Evolutionary conservation across 1,139 yeast species (phyloP).

Genomic region (Candida sanyaensis): DNA sequence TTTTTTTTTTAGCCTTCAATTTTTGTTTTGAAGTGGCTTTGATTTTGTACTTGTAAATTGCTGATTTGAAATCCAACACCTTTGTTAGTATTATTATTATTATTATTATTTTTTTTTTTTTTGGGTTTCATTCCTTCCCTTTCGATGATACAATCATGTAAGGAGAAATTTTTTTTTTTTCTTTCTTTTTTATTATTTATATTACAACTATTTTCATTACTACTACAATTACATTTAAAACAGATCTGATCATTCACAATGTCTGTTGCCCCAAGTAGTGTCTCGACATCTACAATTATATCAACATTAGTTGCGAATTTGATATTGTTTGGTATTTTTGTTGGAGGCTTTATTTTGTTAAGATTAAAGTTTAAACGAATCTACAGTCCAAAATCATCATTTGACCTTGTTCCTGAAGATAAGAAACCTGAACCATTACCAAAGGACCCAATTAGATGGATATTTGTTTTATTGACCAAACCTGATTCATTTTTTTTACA

Average conservation of each 20-base stretch:
- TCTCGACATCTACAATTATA: constrained; percentile 67
- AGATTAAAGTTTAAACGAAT: constrained; percentile 61
- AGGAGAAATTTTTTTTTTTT: neutral
- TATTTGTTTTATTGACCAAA: constrained; percentile 53
- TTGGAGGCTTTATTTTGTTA: constrained; percentile 53
- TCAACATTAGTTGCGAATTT: constrained; percentile 60
- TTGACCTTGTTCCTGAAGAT: constrained; percentile 58
- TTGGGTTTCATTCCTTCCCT: neutral
- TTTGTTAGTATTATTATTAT: no score
- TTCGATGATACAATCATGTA: no score
- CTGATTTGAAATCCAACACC: no score
- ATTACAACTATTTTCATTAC: neutral
- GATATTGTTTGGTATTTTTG: constrained; percentile 52
- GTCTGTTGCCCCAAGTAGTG: constrained; percentile 27
- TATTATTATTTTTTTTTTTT: no score
- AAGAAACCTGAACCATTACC: constrained; percentile 66
- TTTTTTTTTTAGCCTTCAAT: no score
- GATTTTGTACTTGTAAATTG: no score
- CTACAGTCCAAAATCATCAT: constrained; percentile 67
- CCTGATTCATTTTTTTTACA: constrained; percentile 67
- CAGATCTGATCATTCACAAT: neutral
- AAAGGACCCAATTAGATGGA: constrained; percentile 64
- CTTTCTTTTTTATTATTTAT: neutral
- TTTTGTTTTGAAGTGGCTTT: no score
- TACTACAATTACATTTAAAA: no score